A percentile compares a stretch with the other conserved stretches of the same genome.
Conservation (phyloP, 495 filamentous ascomycete genomes). For the Recurvomyces mirabilis region DNA sequence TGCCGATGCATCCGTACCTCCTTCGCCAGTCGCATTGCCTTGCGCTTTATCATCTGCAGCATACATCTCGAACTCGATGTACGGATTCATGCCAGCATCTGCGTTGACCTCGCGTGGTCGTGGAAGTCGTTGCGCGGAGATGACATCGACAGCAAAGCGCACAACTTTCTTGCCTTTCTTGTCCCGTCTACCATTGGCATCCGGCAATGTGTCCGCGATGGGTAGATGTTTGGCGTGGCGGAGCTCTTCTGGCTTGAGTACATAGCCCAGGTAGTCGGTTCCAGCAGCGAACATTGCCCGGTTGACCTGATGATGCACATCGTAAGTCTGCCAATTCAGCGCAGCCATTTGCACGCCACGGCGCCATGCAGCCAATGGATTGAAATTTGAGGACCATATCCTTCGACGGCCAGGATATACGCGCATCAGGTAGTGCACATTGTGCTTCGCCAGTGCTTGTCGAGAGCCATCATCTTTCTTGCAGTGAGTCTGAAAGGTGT, state of each 20-base stretch:
- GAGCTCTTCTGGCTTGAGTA: conserved; percentile 80
- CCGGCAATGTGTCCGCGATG: conserved; percentile 16
- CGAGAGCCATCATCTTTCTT: conserved; percentile 61
- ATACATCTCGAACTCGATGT: conserved; percentile 88
- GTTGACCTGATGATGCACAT: conserved; percentile 87
- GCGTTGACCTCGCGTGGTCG: conserved; percentile 57
- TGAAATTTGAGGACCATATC: conserved; percentile 78
- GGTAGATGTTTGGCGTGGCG: conserved; percentile 43
- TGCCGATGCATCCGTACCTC: conserved; percentile 59
- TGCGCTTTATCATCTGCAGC: conserved; percentile 80
- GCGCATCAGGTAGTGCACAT: conserved; percentile 81
- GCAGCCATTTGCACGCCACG: conserved; percentile 94
- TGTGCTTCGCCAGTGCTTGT: conserved; percentile 69
- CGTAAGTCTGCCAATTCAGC: conserved; percentile 97
- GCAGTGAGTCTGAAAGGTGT: conserved; percentile 65
- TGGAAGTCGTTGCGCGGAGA: conserved; percentile 91
- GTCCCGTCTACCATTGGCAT: conserved; percentile 31
- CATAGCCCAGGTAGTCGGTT: conserved; percentile 76
- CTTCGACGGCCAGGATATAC: conserved; percentile 80
- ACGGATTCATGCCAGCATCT: conserved; percentile 74
- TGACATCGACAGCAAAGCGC: conserved; percentile 71
- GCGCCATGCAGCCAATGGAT: conserved; percentile 84
- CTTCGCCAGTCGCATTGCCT: conserved; percentile 49
- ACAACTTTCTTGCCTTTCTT: conserved; percentile 66
- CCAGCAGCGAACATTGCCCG: conserved; percentile 97